phyloP scores from a whole-genome alignment of 345 rosid genomes.

The Tarenaya hassleriana region DNA sequence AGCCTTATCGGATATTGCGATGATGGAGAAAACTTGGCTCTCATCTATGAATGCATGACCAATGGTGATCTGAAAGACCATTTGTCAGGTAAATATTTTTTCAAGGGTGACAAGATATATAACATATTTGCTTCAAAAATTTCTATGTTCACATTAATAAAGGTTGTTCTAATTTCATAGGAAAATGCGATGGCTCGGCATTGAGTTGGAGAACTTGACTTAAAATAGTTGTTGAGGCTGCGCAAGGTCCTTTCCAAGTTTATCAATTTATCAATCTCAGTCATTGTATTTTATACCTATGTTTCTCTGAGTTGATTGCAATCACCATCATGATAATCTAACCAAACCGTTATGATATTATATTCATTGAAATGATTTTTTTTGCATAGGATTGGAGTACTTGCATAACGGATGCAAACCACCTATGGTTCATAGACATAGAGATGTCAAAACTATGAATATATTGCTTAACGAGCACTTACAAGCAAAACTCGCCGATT shows the following conservation, averaged over 20 bases:
- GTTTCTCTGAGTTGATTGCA: too few species aligned
- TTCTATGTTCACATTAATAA: not conserved
- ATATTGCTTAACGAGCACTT: slow-evolving; percentile 30
- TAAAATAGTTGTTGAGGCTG: slow-evolving; percentile 20
- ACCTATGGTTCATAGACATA: slow-evolving; percentile 32
- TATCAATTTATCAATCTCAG: not conserved
- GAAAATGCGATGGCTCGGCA: not conserved
- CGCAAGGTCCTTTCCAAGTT: slow-evolving; percentile 18
- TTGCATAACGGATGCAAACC: slow-evolving; percentile 38
- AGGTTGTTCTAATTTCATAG: not conserved
- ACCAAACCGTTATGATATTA: too few species aligned
- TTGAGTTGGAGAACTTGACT: slow-evolving; percentile 20
- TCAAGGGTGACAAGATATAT: too few species aligned
- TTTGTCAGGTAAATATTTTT: slow-evolving; percentile 36
- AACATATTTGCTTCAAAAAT: not conserved
- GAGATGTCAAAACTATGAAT: slow-evolving; percentile 37
- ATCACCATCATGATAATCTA: too few species aligned
- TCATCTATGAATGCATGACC: slow-evolving; percentile 45
- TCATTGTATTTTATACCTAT: too few species aligned
- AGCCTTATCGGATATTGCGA: slow-evolving; percentile 38
- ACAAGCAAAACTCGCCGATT: slow-evolving; percentile 38
- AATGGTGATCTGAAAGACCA: slow-evolving; percentile 32
- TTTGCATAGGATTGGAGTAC: slow-evolving; percentile 29
- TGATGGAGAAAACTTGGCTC: slow-evolving; percentile 26
- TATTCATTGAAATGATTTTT: too few species aligned